These are phyloP conservation scores for Annulohypoxylon bovei DNA, from an alignment of 495 filamentous ascomycete species.

Conservation along the genomic window DNA sequence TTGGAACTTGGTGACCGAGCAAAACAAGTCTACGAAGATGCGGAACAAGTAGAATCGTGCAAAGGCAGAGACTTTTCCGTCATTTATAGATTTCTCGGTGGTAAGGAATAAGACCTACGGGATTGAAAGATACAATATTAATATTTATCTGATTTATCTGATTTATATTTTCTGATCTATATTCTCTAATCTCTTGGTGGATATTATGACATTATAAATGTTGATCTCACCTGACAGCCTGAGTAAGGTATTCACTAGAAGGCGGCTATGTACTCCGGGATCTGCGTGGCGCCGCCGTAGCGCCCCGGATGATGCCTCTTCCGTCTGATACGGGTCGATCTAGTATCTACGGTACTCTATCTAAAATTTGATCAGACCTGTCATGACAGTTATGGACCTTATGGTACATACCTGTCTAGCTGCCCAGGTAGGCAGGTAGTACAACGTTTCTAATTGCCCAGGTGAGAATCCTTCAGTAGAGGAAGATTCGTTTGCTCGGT, in stretches of 20 bases:
- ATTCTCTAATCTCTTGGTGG: background rate
- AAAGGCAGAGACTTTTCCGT: constrained; percentile 86
- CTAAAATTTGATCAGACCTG: background rate
- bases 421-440: constrained; percentile 25
- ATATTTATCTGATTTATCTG: background rate
- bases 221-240: background rate
- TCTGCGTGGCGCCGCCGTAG: constrained; percentile 28
- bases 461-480: constrained; percentile 1
- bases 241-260: background rate
- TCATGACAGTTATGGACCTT: too few relatives aligned
- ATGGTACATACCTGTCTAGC: too few relatives aligned
- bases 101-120: constrained; percentile 51
- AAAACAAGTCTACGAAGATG: constrained; percentile 71
- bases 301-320: constrained; percentile 31
- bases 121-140: background rate
- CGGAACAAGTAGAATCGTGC: constrained; percentile 66
- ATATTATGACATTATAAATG: background rate
- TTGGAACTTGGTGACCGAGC: constrained; percentile 73
- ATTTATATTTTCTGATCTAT: background rate
- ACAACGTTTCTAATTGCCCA: background rate
- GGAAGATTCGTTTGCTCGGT: constrained; percentile 29
- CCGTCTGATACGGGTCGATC: constrained; percentile 11
- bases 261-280: background rate
- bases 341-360: background rate
- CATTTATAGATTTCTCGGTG: constrained; percentile 78